Conservation (phyloP, 345 rosid genomes). For the Excoecaria agallocha region DNA sequence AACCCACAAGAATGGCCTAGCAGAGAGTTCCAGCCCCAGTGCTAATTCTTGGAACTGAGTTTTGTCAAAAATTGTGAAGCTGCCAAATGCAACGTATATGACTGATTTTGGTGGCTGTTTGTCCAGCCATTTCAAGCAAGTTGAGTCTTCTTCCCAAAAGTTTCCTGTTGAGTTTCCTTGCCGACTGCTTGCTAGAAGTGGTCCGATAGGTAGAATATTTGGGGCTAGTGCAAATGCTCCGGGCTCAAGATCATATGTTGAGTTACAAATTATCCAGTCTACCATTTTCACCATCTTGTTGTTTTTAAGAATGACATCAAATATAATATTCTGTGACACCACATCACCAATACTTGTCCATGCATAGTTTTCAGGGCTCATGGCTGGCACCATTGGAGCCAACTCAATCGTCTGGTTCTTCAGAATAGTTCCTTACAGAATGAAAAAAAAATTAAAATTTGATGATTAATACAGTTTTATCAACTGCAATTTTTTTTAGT, state of each 20-base stretch:
- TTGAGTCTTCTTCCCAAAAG: constrained; percentile 4
- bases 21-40: constrained; percentile 7
- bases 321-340: neutral
- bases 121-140: constrained; percentile 12
- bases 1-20: constrained; percentile 3
- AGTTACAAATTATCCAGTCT: constrained; percentile 9
- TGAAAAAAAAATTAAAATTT: neutral
- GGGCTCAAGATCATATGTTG: constrained; percentile 8
- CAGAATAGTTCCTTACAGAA: constrained; percentile 1
- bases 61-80: constrained; percentile 2
- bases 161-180: neutral
- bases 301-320: neutral
- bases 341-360: neutral
- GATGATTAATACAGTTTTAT: neutral
- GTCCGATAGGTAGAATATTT: constrained; percentile 6
- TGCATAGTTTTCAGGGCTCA: neutral
- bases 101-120: neutral
- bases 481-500: no score
- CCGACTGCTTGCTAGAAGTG: constrained; percentile 7
- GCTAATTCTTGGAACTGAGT: constrained; percentile 11
- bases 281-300: neutral
- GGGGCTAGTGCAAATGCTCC: constrained; percentile 2
- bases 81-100: constrained; percentile 11
- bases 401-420: constrained; percentile 9
- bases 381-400: constrained; percentile 4